Conservation (phyloP, 108 stramenopile species). For the Hondaea fermentalgiana region DNA sequence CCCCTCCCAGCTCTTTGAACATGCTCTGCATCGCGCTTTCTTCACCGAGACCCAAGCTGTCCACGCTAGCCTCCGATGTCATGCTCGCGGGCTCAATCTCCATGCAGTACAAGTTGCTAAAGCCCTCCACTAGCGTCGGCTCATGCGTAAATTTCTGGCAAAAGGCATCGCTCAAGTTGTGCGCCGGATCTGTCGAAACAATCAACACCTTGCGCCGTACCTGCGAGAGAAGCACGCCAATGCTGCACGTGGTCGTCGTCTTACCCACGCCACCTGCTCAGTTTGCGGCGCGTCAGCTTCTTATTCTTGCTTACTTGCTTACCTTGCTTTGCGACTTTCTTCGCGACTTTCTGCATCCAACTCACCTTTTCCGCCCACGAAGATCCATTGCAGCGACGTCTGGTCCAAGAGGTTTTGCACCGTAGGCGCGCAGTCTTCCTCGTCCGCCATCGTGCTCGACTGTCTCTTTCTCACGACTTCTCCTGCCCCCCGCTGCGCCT, state of each 20-base stretch:
- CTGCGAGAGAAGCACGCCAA: conserved; percentile 61
- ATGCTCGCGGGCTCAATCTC: conserved; percentile 66
- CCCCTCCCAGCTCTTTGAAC: conserved; percentile 80
- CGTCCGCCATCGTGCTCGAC: not conserved
- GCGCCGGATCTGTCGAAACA: conserved; percentile 95
- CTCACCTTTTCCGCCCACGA: conserved; percentile 92
- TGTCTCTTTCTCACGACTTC: too few species aligned
- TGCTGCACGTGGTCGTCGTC: conserved; percentile 90
- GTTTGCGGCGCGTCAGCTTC: not conserved
- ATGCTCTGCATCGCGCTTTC: conserved; percentile 64
- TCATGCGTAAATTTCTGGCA: conserved; percentile 96
- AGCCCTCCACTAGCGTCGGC: conserved; percentile 89
- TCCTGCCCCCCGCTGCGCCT: too few species aligned
- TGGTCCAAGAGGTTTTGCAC: conserved; percentile 86
- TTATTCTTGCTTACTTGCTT: too few species aligned
- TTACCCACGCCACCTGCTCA: conserved; percentile 78
- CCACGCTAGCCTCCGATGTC: conserved; percentile 46
- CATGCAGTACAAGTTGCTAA: conserved; percentile 90
- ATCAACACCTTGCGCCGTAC: conserved; percentile 59
- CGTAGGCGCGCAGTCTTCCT: not conserved
- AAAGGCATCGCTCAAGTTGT: conserved; percentile 96
- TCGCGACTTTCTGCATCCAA: not conserved
- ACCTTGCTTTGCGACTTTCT: too few species aligned
- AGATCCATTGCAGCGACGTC: conserved; percentile 91
- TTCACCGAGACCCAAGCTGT: conserved; percentile 46